phyloP scores from a whole-genome alignment of 164 flowering plant species.

The Stephania cephalantha region DNA sequence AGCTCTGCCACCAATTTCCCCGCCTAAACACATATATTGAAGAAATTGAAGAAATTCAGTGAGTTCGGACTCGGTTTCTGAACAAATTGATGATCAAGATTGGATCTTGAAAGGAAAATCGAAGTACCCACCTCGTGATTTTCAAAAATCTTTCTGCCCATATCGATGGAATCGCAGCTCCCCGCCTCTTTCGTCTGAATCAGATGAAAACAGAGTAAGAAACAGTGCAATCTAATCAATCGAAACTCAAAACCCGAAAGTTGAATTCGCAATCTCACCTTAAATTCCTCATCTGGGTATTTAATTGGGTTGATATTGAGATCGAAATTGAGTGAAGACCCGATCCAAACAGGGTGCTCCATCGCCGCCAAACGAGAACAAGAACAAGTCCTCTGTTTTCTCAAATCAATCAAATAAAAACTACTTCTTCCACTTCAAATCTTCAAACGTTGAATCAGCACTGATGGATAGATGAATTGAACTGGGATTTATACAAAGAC shows the following conservation, averaged over 20 bases:
- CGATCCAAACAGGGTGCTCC: not conserved
- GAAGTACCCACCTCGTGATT: conserved; percentile 10
- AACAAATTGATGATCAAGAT: too few relatives aligned
- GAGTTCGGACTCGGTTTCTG: too few relatives aligned
- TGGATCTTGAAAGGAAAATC: not conserved
- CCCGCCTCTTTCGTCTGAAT: conserved; percentile 10
- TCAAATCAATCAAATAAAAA: not conserved
- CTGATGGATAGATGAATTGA: not conserved
- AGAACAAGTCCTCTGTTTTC: not conserved
- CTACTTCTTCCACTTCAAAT: too few relatives aligned
- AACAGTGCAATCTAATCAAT: not conserved
- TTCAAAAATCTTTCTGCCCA: not conserved
- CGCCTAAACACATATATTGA: conserved; percentile 7
- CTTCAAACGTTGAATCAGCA: not conserved
- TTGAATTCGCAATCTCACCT: not conserved
- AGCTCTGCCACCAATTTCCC: conserved; percentile 29
- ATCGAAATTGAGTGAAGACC: not conserved
- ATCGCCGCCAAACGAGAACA: not conserved
- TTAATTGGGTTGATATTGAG: not conserved
- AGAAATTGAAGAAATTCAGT: not conserved
- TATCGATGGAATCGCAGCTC: not conserved
- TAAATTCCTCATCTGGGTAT: not conserved
- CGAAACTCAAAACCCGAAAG: not conserved
- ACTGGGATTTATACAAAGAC: not conserved
- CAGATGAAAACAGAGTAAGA: not conserved